These are phyloP conservation scores for Dianthus caryophyllus DNA, from an alignment of 148 eudicot species.

Conservation along the genomic window DNA sequence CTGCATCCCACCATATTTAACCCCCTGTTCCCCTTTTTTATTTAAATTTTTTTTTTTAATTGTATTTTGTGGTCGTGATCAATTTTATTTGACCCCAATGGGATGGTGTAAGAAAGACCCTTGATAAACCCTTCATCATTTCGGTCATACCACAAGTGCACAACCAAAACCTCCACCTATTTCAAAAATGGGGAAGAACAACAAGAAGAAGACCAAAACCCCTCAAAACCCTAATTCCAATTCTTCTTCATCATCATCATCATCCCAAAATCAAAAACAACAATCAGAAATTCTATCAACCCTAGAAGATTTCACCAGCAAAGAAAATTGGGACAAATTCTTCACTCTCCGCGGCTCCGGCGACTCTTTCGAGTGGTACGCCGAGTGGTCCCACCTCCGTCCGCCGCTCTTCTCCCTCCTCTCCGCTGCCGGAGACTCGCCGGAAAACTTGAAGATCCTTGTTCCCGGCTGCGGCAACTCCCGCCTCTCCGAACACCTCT, in stretches of 20 bases:
- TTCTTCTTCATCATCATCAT: slow-evolving; percentile 9
- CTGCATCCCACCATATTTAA: too few species aligned
- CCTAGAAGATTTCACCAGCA: slow-evolving; percentile 76
- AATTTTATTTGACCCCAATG: too few species aligned
- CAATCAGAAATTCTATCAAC: slow-evolving; percentile 58
- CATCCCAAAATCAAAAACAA: slow-evolving; percentile 33
- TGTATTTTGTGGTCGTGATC: too few species aligned
- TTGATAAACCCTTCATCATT: too few species aligned
- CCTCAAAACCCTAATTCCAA: slow-evolving; percentile 19
- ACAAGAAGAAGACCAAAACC: background rate
- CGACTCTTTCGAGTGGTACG: slow-evolving; percentile 94
- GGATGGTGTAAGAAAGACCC: too few species aligned
- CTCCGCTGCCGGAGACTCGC: slow-evolving; percentile 1
- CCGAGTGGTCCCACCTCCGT: slow-evolving; percentile 83
- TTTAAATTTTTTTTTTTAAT: too few species aligned
- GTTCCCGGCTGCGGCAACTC: slow-evolving; percentile 96
- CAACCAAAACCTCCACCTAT: too few species aligned
- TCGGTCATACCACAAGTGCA: too few species aligned
- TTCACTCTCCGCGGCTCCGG: slow-evolving; percentile 65
- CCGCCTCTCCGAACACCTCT: slow-evolving; percentile 69
- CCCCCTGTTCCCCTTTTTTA: too few species aligned
- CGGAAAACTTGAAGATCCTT: slow-evolving; percentile 42
- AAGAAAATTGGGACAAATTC: slow-evolving; percentile 91
- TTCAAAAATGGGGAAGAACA: slow-evolving; percentile 33
- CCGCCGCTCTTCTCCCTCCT: slow-evolving; percentile 49